Evolutionary conservation across 495 filamentous ascomycete species (phyloP).

Genomic region (Opeltia flavorubescens): DNA sequence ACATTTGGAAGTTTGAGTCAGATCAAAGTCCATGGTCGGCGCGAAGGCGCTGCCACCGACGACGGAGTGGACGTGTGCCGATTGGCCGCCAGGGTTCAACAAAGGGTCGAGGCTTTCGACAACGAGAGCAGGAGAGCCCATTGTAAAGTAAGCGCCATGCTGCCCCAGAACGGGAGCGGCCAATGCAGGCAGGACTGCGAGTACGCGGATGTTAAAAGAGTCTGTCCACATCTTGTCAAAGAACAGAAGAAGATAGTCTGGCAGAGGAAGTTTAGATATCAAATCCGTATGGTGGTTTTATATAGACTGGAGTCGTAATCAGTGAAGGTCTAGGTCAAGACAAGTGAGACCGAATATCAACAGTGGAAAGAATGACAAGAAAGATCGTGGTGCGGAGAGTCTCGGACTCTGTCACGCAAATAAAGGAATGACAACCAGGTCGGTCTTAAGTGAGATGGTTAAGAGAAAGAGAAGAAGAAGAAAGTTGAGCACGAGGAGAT

Average conservation of each 20-base stretch:
- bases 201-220: neutral
- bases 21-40: constrained; percentile 43
- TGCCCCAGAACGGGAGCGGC: constrained; percentile 15
- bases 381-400: constrained; percentile 11
- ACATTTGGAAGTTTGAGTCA: constrained; percentile 45
- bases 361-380: constrained; percentile 5
- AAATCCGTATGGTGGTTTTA: neutral
- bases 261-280: too few species aligned
- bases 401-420: constrained; percentile 10
- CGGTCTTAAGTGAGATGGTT: neutral
- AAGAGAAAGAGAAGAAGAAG: neutral
- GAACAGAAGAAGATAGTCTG: constrained; percentile 4
- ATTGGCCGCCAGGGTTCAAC: constrained; percentile 38
- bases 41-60: constrained; percentile 64
- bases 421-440: neutral
- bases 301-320: neutral
- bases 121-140: constrained; percentile 26
- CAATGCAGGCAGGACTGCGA: constrained; percentile 17
- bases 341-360: neutral
- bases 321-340: neutral
- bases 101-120: constrained; percentile 60
- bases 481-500: neutral
- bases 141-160: constrained; percentile 13
- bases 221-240: constrained; percentile 10
- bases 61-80: constrained; percentile 61